Evolutionary conservation across 2,329 filamentous ascomycete genomes (phyloP).

Genomic region (Diaporthe humulicola): DNA sequence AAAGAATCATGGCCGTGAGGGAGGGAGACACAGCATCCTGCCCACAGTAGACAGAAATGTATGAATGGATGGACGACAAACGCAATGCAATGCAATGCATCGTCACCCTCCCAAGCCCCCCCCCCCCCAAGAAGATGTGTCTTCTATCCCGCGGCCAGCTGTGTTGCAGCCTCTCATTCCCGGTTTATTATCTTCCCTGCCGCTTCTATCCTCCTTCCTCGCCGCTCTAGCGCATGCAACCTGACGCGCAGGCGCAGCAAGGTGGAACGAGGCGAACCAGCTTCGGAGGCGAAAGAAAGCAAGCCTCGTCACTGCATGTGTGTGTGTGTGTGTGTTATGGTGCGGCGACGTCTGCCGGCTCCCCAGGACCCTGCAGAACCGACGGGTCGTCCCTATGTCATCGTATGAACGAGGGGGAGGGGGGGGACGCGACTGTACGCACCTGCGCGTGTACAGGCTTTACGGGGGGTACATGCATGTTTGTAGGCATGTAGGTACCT

Average conservation of each 20-base stretch:
- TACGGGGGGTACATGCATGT: not conserved
- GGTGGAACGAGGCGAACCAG: not conserved
- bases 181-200: conserved; percentile 5
- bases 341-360: not conserved
- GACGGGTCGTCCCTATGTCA: not conserved
- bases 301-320: not conserved
- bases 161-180: not conserved
- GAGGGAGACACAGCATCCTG: not conserved
- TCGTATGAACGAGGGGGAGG: not conserved
- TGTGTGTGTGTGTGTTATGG: not conserved
- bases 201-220: conserved; percentile 8
- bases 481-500: not conserved
- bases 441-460: not conserved
- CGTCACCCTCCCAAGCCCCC: not conserved
- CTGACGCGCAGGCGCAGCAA: not conserved
- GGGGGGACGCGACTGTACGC: not conserved
- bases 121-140: not conserved
- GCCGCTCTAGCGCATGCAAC: not conserved
- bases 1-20: not conserved
- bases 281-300: not conserved
- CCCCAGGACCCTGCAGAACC: not conserved
- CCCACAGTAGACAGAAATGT: not conserved
- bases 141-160: too few relatives aligned
- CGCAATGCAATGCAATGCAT: conserved; percentile 13
- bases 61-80: not conserved